Conservation (phyloP, 2,329 filamentous ascomycete species). For the Fusarium praegraminearum region DNA sequence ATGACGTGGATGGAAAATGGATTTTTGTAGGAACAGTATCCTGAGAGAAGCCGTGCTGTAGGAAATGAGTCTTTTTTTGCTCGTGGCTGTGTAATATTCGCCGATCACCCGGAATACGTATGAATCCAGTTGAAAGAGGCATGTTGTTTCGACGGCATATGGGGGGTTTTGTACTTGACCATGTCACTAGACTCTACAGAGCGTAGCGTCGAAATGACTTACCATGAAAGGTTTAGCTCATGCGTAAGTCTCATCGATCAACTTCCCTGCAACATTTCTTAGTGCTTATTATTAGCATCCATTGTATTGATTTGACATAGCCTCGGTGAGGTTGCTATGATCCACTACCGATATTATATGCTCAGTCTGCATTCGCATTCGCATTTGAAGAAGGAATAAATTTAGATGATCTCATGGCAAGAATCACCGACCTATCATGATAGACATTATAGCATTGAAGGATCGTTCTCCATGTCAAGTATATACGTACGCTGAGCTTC, state of each 20-base stretch:
- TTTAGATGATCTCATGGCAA: neutral
- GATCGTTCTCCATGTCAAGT: neutral
- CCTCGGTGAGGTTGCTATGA: neutral
- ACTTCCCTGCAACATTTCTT: neutral
- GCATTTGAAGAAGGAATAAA: neutral
- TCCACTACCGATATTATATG: neutral
- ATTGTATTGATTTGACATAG: neutral
- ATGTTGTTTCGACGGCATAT: conserved; percentile 3
- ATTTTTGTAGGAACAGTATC: too few species aligned
- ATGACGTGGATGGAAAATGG: accelerated
- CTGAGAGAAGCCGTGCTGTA: too few species aligned
- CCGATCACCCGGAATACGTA: neutral
- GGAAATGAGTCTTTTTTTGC: neutral
- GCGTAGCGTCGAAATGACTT: conserved; percentile 14
- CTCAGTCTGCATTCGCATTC: neutral
- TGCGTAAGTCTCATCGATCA: neutral
- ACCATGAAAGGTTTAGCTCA: neutral
- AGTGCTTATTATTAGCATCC: neutral
- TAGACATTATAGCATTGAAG: neutral
- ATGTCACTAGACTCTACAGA: neutral
- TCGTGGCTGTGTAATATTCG: neutral
- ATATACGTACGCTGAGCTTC: too few species aligned
- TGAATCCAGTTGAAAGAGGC: conserved; percentile 1
- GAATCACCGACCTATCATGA: neutral
- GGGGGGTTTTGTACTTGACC: neutral